A percentile compares a stretch with the other conserved stretches of the same genome.
phyloP scores from a whole-genome alignment of 768 basidiomycete genomes.

The Sutorius australiensis region DNA sequence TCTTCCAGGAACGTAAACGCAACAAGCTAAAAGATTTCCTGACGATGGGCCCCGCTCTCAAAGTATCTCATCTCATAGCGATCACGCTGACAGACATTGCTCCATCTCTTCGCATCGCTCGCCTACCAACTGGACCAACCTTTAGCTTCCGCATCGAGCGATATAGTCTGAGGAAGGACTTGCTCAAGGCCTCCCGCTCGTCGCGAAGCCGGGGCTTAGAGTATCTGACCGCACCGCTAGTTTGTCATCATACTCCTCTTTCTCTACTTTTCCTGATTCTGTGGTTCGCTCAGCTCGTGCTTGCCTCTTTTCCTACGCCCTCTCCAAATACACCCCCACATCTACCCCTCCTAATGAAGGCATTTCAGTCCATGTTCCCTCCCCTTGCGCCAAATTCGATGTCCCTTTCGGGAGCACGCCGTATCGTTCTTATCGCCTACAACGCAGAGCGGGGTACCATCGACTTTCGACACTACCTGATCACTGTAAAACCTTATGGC shows the following conservation, averaged over 20 bases:
- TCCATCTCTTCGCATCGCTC: constrained; percentile 81
- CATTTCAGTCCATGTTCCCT: constrained; percentile 95
- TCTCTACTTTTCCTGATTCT: not conserved
- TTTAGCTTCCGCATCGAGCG: constrained; percentile 90
- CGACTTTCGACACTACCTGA: constrained; percentile 92
- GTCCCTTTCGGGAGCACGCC: constrained; percentile 82
- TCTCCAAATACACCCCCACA: constrained; percentile 76
- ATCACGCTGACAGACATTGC: constrained; percentile 85
- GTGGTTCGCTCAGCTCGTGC: constrained; percentile 57
- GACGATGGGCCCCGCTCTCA: constrained; percentile 84
- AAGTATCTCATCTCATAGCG: constrained; percentile 89
- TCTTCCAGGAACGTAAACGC: constrained; percentile 74
- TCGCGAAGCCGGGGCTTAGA: constrained; percentile 80
- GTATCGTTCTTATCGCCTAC: constrained; percentile 92
- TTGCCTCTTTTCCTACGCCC: constrained; percentile 80
- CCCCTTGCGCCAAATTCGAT: constrained; percentile 81
- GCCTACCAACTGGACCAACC: constrained; percentile 87
- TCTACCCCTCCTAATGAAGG: constrained; percentile 87
- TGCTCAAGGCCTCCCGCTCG: constrained; percentile 60
- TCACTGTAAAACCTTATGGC: constrained; percentile 92
- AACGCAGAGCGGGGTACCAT: constrained; percentile 81
- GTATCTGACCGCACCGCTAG: constrained; percentile 89
- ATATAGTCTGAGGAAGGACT: constrained; percentile 88
- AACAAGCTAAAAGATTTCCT: constrained; percentile 95
- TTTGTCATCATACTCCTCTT: constrained; percentile 36